These are phyloP conservation scores for Cercospora sesami DNA, from an alignment of 2,329 filamentous ascomycete species.

Conservation along the genomic window DNA sequence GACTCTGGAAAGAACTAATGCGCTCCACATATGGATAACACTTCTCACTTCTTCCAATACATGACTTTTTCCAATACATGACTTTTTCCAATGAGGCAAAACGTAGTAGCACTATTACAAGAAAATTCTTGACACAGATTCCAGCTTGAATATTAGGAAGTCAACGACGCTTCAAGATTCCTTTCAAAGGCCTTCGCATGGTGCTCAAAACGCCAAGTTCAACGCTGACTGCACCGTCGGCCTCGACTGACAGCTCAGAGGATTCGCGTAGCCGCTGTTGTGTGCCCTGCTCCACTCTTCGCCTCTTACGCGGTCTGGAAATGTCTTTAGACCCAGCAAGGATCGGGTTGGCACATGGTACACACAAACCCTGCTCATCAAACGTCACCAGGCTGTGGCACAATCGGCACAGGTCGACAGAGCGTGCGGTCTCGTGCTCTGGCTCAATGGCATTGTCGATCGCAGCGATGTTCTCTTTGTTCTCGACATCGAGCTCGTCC, in stretches of 20 bases:
- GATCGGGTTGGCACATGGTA: conserved; percentile 10
- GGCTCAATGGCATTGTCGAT: neutral
- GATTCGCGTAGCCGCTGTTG: neutral
- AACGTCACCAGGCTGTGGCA: neutral
- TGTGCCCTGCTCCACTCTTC: neutral
- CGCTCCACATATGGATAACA: neutral
- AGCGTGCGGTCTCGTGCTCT: neutral
- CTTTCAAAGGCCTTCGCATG: neutral
- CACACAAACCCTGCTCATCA: conserved; percentile 4
- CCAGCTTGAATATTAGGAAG: neutral
- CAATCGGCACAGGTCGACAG: neutral
- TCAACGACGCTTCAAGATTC: conserved; percentile 8
- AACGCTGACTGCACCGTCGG: neutral
- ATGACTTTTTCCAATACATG: neutral
- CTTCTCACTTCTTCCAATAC: neutral
- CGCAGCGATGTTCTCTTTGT: neutral
- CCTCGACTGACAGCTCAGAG: neutral
- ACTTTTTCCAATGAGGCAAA: neutral
- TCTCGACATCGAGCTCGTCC: neutral
- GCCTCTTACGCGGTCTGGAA: neutral
- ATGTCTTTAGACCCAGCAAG: neutral
- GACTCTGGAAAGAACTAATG: neutral
- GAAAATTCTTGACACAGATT: neutral
- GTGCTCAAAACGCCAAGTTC: neutral
- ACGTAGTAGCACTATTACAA: neutral